These are phyloP conservation scores for Saccharomycopsis olivae DNA, from an alignment of 805 yeast species.

Conservation along the genomic window DNA sequence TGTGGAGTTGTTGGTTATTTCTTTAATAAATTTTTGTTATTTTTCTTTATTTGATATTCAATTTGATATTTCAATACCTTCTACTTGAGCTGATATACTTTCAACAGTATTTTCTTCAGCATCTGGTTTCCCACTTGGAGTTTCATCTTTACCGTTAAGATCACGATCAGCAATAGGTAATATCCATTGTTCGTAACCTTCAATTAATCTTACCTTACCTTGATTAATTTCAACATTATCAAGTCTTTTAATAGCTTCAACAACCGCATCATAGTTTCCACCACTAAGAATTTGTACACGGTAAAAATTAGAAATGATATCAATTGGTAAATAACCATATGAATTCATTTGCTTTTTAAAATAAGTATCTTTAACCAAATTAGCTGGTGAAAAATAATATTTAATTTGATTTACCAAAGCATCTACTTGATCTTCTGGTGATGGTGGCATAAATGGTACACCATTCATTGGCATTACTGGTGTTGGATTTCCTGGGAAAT, in stretches of 20 bases:
- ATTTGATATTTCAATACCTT: neutral
- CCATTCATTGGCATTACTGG: conserved; percentile 54
- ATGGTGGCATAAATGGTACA: too few species aligned
- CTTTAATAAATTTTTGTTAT: neutral
- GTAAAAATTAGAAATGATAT: conserved; percentile 57
- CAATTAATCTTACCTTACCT: conserved; percentile 50
- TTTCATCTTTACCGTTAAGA: conserved; percentile 11
- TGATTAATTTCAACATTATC: conserved; percentile 26
- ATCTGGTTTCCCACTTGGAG: neutral
- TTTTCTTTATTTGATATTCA: neutral
- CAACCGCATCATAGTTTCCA: conserved; percentile 42
- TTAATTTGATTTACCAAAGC: too few species aligned
- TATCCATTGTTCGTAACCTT: conserved; percentile 58
- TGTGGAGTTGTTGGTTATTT: too few species aligned
- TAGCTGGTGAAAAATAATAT: too few species aligned
- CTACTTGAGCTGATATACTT: too few species aligned
- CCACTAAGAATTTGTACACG: conserved; percentile 60
- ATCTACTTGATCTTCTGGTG: too few species aligned
- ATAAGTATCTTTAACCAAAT: too few species aligned
- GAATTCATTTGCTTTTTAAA: too few species aligned
- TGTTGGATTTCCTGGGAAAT: neutral
- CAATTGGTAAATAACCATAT: too few species aligned
- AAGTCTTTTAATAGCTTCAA: conserved; percentile 36
- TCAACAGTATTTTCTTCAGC: neutral
- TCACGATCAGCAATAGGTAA: conserved; percentile 24